Evolutionary conservation across 768 basidiomycete species (phyloP), one percentile per base, ranked within the genome.

Genomic region (Tricholoma sp.): DNA sequence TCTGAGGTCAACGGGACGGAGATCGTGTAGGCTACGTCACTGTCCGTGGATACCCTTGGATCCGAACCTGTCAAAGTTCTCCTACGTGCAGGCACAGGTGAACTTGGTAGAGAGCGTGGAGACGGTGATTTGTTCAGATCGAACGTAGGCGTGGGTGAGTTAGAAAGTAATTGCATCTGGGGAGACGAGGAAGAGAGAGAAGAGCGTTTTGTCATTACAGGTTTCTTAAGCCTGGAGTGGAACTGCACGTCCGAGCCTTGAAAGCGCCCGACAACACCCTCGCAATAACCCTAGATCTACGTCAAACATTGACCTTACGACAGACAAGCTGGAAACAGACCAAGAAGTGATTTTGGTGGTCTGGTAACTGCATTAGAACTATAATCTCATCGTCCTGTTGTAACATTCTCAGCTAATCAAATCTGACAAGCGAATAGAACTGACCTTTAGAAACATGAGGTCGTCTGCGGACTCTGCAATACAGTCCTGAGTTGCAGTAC

Each of bases 181-280:
- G 15, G 47, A 47, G 45, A 53, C 6, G 62, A 55, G 2, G 62
- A 57, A 6, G 60, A 61, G 20, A 59, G 74, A 56, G 80, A 82
- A 1, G 75, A 72, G 1, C 90, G 81, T 69, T 88, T 91, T 3
- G 89, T 80, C 77, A 88, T 86, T 59, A 94, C 74, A 0, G 89
- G 88, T 53, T 82, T 85, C 76, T 94, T 94, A 58, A 94, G 80
- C 61, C 83, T 88, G 2, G 80, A 76, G 57, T 83, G 83, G 64
- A 93, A 89, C 6, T 73, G 79, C 9, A 94, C 91, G 56, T 86
- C 74, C 18, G 68, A 60, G 0, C 80, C 84, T 15, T 72, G 71
- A 65, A 94, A 93, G 5, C 83, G 78, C 9, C 91, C 91, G 2
- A 94, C 88, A 52, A 94, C 88, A 52, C 86, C 91, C 72, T 94